These are phyloP conservation scores for Cyclaneusma minus DNA, from an alignment of 2,329 filamentous ascomycete species.

Conservation along the genomic window DNA sequence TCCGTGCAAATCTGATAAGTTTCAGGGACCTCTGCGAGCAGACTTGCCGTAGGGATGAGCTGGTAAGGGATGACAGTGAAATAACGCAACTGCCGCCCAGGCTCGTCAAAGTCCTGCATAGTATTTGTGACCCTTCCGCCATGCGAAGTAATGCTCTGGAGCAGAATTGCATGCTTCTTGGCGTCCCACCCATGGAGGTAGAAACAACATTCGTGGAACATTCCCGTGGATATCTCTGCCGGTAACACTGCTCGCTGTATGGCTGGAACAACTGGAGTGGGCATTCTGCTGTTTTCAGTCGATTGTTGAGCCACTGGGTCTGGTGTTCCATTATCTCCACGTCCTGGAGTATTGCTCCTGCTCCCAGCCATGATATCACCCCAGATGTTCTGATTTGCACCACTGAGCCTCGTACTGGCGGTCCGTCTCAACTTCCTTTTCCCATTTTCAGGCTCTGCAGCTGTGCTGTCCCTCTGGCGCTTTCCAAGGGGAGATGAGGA, in stretches of 20 bases:
- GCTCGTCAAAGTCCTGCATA: slow-evolving; percentile 8
- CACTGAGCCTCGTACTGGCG: slow-evolving; percentile 68
- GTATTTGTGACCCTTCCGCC: slow-evolving; percentile 16
- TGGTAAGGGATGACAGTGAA: slow-evolving; percentile 24
- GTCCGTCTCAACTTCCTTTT: slow-evolving; percentile 75
- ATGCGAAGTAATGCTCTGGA: slow-evolving; percentile 19
- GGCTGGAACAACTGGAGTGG: not conserved
- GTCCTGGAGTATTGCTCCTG: slow-evolving; percentile 7
- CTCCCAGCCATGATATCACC: slow-evolving; percentile 58
- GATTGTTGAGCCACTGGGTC: not conserved
- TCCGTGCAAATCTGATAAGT: slow-evolving; percentile 60
- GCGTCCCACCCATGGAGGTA: slow-evolving; percentile 25
- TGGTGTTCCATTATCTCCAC: not conserved
- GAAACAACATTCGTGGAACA: slow-evolving; percentile 26
- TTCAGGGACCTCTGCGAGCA: slow-evolving; percentile 20
- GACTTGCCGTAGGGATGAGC: slow-evolving; percentile 17
- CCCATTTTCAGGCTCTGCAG: slow-evolving; percentile 34
- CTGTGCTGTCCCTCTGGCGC: slow-evolving; percentile 34
- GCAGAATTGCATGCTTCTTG: slow-evolving; percentile 21
- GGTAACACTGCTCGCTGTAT: not conserved
- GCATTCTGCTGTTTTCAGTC: not conserved
- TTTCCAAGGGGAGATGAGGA: slow-evolving; percentile 38
- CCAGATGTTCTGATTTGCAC: slow-evolving; percentile 77
- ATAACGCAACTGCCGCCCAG: too few species aligned
- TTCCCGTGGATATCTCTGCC: slow-evolving; percentile 15